Percentiles rank a stretch among this genome's conserved stretches.
phyloP scores from a whole-genome alignment of 2,329 filamentous ascomycete species.

The Anthostomella pinea region DNA sequence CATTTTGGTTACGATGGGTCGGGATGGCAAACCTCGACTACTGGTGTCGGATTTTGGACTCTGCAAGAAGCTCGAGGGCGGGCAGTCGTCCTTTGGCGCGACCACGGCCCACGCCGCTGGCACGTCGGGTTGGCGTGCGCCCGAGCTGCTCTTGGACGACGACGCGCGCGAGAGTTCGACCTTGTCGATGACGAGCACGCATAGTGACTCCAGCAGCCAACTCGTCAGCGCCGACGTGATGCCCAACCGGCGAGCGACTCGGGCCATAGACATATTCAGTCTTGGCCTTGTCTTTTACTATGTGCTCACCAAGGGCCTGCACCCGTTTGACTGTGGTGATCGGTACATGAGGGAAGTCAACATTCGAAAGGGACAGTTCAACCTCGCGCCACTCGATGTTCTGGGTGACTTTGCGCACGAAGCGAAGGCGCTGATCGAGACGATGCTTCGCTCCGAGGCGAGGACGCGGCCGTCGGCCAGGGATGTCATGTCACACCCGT shows the following conservation, averaged over 20 bases:
- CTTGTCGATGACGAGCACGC: slow-evolving; percentile 48
- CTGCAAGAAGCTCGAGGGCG: slow-evolving; percentile 93
- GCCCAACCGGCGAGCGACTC: slow-evolving; percentile 77
- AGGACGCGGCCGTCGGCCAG: slow-evolving; percentile 48
- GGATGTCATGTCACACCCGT: slow-evolving; percentile 69
- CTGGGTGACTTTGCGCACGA: slow-evolving; percentile 84
- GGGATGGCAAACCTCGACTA: slow-evolving; percentile 71
- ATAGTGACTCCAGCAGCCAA: slow-evolving; percentile 63
- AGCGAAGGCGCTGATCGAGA: slow-evolving; percentile 79
- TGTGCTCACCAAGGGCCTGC: slow-evolving; percentile 86
- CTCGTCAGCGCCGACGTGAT: slow-evolving; percentile 56
- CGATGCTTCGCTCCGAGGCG: slow-evolving; percentile 71
- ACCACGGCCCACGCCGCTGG: slow-evolving; percentile 92
- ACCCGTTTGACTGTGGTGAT: slow-evolving; percentile 92
- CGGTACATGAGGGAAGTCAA: slow-evolving; percentile 96
- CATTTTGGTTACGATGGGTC: slow-evolving; percentile 78
- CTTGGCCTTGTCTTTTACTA: slow-evolving; percentile 98
- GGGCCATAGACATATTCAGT: slow-evolving; percentile 96
- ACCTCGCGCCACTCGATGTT: slow-evolving; percentile 66
- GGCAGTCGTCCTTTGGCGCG: slow-evolving; percentile 90
- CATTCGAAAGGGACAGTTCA: slow-evolving; percentile 85
- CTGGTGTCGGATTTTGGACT: slow-evolving; percentile 97
- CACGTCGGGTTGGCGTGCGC: slow-evolving; percentile 94
- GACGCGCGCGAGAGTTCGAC: slow-evolving; percentile 53
- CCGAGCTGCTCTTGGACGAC: slow-evolving; percentile 83